Percentiles rank a stretch among this genome's conserved stretches.
Evolutionary conservation across 2,329 filamentous ascomycete species (phyloP).

Genomic region (Pseudogymnoascus destructans): DNA sequence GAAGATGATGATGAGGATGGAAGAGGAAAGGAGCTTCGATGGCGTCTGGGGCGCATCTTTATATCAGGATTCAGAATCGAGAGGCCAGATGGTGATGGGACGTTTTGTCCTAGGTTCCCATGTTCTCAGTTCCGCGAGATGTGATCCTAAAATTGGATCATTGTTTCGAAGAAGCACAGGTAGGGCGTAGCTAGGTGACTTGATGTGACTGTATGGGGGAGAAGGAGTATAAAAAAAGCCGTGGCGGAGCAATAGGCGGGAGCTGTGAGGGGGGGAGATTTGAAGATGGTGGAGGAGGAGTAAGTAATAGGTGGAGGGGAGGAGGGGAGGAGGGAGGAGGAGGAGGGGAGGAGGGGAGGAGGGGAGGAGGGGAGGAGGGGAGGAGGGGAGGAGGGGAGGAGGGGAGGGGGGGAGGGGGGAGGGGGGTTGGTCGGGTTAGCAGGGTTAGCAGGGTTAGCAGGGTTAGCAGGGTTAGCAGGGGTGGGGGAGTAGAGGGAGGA

Average conservation of each 20-base stretch:
- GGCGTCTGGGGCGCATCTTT: neutral
- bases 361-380: neutral
- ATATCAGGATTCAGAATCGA: neutral
- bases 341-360: no score
- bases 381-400: no score
- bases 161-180: neutral
- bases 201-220: neutral
- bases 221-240: neutral
- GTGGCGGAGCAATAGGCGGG: neutral
- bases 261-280: neutral
- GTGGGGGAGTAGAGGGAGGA: neutral
- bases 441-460: neutral
- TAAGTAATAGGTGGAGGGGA: neutral
- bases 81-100: neutral
- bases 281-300: neutral
- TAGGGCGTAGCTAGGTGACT: neutral
- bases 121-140: neutral
- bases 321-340: neutral
- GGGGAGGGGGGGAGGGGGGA: neutral
- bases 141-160: neutral
- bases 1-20: slow-evolving; percentile 2
- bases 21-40: neutral
- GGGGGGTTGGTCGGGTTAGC: no score
- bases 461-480: neutral
- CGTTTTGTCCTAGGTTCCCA: neutral